phyloP scores from a whole-genome alignment of 1,284 basidiomycete species.

The Leccinum subrobustum region DNA sequence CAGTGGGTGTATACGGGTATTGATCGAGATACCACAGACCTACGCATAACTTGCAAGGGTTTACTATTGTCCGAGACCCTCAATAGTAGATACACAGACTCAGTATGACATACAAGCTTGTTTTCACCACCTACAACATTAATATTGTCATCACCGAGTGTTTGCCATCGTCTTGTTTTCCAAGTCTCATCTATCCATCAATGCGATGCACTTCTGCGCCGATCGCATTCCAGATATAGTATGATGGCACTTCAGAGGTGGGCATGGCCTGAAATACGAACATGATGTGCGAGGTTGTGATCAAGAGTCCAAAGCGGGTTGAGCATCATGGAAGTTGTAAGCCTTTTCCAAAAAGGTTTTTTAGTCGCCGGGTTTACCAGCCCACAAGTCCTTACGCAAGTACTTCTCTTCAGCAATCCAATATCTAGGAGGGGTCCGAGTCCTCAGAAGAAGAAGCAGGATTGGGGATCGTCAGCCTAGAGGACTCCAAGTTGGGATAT shows the following conservation, averaged over 20 bases:
- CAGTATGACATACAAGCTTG: too few species aligned
- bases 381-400: background rate
- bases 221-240: too few species aligned
- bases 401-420: background rate
- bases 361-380: background rate
- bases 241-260: background rate
- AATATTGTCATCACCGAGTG: too few species aligned
- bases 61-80: too few species aligned
- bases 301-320: background rate
- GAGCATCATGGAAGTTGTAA: background rate
- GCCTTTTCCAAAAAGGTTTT: background rate
- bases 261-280: background rate
- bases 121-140: too few species aligned
- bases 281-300: background rate
- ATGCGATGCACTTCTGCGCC: background rate
- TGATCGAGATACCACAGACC: too few species aligned
- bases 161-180: too few species aligned
- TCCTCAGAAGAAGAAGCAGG: too few species aligned
- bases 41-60: too few species aligned
- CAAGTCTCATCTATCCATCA: background rate
- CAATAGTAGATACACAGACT: too few species aligned
- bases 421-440: background rate
- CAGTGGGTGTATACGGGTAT: too few species aligned
- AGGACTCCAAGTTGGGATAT: background rate
- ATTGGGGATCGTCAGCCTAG: background rate